These are phyloP conservation scores for Stenocarpella maydis DNA, from an alignment of 2,329 filamentous ascomycete genomes.

Conservation along the genomic window DNA sequence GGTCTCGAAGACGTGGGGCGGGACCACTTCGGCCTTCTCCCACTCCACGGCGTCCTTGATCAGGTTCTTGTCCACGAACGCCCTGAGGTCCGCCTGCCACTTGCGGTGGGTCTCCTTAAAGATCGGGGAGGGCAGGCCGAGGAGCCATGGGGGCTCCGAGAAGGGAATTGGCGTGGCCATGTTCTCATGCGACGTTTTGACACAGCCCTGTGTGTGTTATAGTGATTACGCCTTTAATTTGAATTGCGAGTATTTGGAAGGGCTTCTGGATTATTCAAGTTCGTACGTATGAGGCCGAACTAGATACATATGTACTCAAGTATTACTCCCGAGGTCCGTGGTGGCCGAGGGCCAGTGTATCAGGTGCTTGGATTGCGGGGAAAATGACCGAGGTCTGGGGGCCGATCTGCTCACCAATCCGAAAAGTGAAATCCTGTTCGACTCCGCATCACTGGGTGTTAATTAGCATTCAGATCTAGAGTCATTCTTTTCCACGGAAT, in stretches of 20 bases:
- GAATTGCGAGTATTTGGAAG: background rate
- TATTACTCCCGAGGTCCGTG: too few species aligned
- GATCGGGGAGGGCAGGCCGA: constrained; percentile 75
- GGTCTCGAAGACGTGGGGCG: constrained; percentile 67
- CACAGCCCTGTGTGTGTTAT: background rate
- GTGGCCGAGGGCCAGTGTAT: background rate
- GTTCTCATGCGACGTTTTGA: background rate
- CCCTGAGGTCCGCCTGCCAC: constrained; percentile 74
- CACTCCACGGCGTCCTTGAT: constrained; percentile 71
- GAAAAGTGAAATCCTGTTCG: background rate
- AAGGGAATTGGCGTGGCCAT: constrained; percentile 62
- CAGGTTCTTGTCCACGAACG: constrained; percentile 71
- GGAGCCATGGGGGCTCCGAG: constrained; percentile 76
- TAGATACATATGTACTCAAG: too few species aligned
- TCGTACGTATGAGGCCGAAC: background rate
- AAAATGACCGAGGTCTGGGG: constrained; percentile 16
- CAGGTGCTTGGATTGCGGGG: constrained; percentile 11
- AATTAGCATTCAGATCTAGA: too few species aligned
- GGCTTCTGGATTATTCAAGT: background rate
- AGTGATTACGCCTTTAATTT: background rate
- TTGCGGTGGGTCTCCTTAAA: constrained; percentile 70
- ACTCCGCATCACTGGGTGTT: background rate
- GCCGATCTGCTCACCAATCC: background rate
- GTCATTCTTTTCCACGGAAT: too few species aligned
- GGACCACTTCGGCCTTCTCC: constrained; percentile 71